Conservation (phyloP, 2,329 filamentous ascomycete genomes). For the Cytospora chrysosperma region DNA sequence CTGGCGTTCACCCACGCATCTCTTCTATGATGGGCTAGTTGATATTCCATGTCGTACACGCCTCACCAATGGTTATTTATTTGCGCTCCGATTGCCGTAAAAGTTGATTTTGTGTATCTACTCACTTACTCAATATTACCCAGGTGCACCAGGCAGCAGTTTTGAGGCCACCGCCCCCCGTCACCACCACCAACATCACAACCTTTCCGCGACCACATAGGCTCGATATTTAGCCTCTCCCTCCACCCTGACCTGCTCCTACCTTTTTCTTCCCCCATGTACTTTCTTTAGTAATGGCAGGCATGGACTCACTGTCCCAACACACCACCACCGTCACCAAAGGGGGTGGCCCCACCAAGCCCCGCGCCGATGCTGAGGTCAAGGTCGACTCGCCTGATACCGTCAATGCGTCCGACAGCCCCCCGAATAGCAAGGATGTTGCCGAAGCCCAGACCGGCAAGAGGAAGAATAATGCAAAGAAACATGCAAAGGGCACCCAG, state of each 20-base stretch:
- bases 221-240: no score
- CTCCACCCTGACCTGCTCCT: no score
- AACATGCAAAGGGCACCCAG: background rate
- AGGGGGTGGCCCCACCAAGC: constrained; percentile 9
- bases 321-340: constrained; percentile 6
- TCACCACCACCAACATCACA: no score
- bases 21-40: background rate
- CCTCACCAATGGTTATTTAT: background rate
- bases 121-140: no score
- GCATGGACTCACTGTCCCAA: constrained; percentile 15
- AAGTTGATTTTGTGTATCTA: no score
- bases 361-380: constrained; percentile 9
- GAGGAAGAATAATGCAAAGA: background rate
- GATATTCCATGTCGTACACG: background rate
- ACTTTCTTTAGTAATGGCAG: background rate
- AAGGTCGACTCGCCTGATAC: constrained; percentile 1
- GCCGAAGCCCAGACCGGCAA: background rate
- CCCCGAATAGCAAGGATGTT: constrained; percentile 1
- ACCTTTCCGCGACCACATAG: no score
- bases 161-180: no score
- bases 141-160: background rate
- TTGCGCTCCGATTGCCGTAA: no score
- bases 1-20: background rate
- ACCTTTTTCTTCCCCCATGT: background rate
- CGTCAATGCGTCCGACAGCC: background rate